These are phyloP conservation scores for Hebeloma cylindrosporum DNA, from an alignment of 768 basidiomycete species.

Conservation along the genomic window DNA sequence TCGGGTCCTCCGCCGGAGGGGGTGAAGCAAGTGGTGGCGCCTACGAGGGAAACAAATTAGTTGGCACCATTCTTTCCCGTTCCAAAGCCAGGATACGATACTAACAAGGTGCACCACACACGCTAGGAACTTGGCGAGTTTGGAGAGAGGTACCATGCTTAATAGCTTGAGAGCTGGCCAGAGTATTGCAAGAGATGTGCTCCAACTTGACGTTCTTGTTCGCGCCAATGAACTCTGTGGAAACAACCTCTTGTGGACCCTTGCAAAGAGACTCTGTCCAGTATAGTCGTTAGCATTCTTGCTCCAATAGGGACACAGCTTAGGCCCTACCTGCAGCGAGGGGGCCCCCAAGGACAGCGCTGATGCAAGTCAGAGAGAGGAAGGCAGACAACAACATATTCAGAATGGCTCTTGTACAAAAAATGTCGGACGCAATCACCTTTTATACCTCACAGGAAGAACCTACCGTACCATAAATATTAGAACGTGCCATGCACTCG, in stretches of 20 bases:
- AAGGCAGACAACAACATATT: too few species aligned
- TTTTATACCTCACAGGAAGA: too few species aligned
- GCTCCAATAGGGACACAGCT: too few species aligned
- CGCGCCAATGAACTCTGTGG: conserved; percentile 32
- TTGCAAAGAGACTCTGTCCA: conserved; percentile 14
- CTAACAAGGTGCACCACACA: conserved; percentile 43
- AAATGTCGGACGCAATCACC: too few species aligned
- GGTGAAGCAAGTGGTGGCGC: conserved; percentile 44
- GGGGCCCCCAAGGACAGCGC: too few species aligned
- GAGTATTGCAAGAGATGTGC: conserved; percentile 20
- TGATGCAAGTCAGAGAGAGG: too few species aligned
- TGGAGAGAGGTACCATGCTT: conserved; percentile 15
- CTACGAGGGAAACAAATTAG: conserved; percentile 16
- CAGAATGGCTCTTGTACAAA: too few species aligned
- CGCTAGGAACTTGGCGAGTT: conserved; percentile 32
- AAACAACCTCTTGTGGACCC: conserved; percentile 12
- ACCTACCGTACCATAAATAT: too few species aligned
- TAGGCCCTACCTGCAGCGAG: too few species aligned
- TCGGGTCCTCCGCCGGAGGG: conserved; percentile 47
- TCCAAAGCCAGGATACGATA: not conserved
- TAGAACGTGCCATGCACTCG: too few species aligned
- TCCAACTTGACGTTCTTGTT: conserved; percentile 41
- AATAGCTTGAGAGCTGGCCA: conserved; percentile 1
- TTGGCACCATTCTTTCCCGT: not conserved
- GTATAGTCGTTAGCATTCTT: too few species aligned